Conservation (phyloP, 352 stramenopile genomes). For the Lagenidium giganteum region DNA sequence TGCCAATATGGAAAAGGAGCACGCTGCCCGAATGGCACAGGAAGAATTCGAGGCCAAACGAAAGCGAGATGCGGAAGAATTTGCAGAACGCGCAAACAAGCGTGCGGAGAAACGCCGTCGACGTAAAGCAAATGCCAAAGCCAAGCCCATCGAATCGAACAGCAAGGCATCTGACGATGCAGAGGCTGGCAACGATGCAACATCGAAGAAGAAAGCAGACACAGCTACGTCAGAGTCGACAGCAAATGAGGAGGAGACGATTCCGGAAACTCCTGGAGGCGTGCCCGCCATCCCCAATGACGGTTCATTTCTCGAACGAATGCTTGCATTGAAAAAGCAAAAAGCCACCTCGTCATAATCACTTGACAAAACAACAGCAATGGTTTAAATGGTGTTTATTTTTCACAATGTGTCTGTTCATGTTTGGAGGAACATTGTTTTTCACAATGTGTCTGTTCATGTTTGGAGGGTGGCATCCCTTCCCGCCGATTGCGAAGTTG, state of each 20-base stretch:
- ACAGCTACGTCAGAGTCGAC: conserved; percentile 5
- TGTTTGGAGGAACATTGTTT: too few species aligned
- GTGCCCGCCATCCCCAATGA: conserved; percentile 78
- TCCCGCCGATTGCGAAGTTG: too few species aligned
- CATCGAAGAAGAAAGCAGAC: conserved; percentile 4
- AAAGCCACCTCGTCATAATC: neutral
- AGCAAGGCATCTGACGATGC: conserved; percentile 9
- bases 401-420: too few species aligned
- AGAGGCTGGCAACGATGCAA: conserved; percentile 16
- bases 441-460: too few species aligned
- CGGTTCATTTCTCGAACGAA: conserved; percentile 69
- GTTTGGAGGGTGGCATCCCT: too few species aligned
- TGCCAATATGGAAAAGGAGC: conserved; percentile 81
- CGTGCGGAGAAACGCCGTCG: conserved; percentile 72
- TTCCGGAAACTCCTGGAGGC: conserved; percentile 57
- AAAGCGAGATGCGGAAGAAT: conserved; percentile 60
- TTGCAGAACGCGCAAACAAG: conserved; percentile 62
- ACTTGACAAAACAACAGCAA: too few species aligned
- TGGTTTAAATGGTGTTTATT: neutral
- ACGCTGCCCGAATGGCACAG: conserved; percentile 57
- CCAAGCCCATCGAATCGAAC: too few species aligned
- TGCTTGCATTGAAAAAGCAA: conserved; percentile 59
- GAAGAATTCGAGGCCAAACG: conserved; percentile 65
- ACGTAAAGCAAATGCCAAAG: conserved; percentile 68
- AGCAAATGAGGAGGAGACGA: conserved; percentile 14